phyloP scores from a whole-genome alignment of 164 flowering plant genomes.

The Buxus sempervirens region DNA sequence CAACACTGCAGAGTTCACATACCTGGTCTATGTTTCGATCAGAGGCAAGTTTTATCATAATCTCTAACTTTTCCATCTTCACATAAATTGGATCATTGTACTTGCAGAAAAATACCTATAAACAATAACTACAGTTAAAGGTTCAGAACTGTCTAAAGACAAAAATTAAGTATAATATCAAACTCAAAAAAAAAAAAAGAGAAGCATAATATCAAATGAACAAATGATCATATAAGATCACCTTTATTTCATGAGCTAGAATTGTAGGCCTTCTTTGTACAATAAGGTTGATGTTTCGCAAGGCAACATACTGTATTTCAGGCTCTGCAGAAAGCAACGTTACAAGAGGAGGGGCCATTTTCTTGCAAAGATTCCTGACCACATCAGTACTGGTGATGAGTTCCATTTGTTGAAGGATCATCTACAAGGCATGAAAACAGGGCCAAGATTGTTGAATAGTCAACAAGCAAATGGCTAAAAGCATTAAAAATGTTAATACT shows the following conservation, averaged over 20 bases:
- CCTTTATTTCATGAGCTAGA: constrained; percentile 99
- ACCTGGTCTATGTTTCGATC: constrained; percentile 99
- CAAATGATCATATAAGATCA: constrained; percentile 16
- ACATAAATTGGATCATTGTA: constrained; percentile 99
- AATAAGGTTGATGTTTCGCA: constrained; percentile 92
- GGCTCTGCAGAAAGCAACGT: constrained; percentile 99
- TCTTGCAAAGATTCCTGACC: constrained; percentile 96
- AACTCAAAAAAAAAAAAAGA: neutral
- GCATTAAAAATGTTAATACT: neutral
- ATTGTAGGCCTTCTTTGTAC: constrained; percentile 96
- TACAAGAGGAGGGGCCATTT: constrained; percentile 99
- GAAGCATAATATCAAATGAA: constrained; percentile 2
- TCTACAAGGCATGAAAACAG: constrained; percentile 38
- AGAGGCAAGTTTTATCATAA: constrained; percentile 99
- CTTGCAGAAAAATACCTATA: constrained; percentile 97
- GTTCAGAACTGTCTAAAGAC: neutral
- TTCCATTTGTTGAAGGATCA: constrained; percentile 99
- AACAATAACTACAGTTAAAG: constrained; percentile 12
- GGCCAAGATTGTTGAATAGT: neutral
- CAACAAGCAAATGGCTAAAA: neutral
- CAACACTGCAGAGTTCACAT: constrained; percentile 10
- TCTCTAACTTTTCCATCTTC: constrained; percentile 94
- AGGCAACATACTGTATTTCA: constrained; percentile 98
- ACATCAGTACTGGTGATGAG: constrained; percentile 96
- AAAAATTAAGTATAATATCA: neutral